A percentile compares a stretch with the other conserved stretches of the same genome.
Conservation (phyloP, 2,329 filamentous ascomycete genomes). For the Aspergillus sp. region DNA sequence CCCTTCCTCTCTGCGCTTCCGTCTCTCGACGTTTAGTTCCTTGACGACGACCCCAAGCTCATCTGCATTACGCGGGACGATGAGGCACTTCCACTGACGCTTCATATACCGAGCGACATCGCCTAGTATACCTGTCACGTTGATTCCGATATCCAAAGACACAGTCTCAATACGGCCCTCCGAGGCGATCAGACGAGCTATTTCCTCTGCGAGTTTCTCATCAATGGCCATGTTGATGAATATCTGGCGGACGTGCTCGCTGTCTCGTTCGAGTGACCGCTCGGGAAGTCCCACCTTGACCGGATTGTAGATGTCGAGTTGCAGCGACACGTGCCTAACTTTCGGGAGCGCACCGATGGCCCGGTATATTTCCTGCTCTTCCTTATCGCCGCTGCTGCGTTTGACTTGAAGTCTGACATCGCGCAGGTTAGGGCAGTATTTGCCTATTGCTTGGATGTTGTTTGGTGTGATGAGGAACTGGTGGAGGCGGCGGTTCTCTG, state of each 20-base stretch:
- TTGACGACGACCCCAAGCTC: background rate
- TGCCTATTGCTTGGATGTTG: background rate
- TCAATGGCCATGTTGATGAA: background rate
- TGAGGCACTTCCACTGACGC: background rate
- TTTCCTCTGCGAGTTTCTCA: background rate
- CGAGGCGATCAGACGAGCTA: background rate
- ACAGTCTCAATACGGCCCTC: background rate
- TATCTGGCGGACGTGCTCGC: background rate
- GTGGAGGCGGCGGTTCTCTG: background rate
- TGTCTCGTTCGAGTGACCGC: background rate
- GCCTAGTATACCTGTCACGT: background rate
- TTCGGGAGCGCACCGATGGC: background rate
- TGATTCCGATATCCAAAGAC: background rate
- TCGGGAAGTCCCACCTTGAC: too few relatives aligned
- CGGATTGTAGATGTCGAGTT: background rate
- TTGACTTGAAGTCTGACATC: background rate
- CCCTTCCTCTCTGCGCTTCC: background rate
- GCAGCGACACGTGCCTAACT: background rate
- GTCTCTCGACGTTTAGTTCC: background rate
- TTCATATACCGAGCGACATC: slow-evolving; percentile 1
- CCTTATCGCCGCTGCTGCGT: background rate
- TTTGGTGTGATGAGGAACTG: background rate
- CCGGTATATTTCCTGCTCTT: background rate
- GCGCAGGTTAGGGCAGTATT: background rate
- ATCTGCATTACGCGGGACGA: background rate